Conservation (phyloP, 805 yeast species). For the Saccharomyces jurei region DNA sequence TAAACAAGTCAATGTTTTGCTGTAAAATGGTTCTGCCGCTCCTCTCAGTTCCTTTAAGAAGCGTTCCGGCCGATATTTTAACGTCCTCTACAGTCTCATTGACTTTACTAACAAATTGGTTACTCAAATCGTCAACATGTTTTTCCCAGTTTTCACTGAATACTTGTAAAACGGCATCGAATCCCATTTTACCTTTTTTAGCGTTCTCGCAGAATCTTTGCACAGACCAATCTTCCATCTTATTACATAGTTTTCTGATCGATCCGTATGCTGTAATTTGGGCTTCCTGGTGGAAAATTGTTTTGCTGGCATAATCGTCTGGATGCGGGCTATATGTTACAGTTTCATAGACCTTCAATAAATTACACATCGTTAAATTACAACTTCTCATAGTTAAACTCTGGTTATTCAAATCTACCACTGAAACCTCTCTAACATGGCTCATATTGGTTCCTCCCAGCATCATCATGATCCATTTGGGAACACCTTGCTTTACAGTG, state of each 20-base stretch:
- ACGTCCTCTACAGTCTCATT: constrained; percentile 28
- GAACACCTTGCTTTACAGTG: constrained; percentile 81
- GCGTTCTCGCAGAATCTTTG: constrained; percentile 88
- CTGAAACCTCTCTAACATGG: constrained; percentile 82
- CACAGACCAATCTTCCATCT: constrained; percentile 87
- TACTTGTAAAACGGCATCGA: constrained; percentile 64
- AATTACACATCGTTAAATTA: constrained; percentile 71
- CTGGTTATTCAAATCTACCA: constrained; percentile 58
- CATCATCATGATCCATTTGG: constrained; percentile 64
- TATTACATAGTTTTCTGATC: constrained; percentile 60
- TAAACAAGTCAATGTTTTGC: constrained; percentile 11
- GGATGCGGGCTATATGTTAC: constrained; percentile 74
- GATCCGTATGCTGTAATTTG: constrained; percentile 80
- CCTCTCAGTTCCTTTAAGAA: constrained; percentile 22
- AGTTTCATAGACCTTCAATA: constrained; percentile 76
- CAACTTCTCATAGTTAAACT: constrained; percentile 75
- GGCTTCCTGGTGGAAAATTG: constrained; percentile 73
- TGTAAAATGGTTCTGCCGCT: constrained; percentile 10
- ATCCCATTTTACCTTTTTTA: constrained; percentile 68
- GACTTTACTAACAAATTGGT: constrained; percentile 21
- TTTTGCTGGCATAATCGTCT: constrained; percentile 39
- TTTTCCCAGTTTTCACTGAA: constrained; percentile 32
- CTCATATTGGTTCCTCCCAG: constrained; percentile 70
- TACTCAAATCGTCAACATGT: constrained; percentile 24
- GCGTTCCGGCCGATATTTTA: constrained; percentile 15